Percentiles rank a stretch among this genome's conserved stretches.
Conservation (phyloP, 495 filamentous ascomycete genomes). For the Penicillium nucicola region DNA sequence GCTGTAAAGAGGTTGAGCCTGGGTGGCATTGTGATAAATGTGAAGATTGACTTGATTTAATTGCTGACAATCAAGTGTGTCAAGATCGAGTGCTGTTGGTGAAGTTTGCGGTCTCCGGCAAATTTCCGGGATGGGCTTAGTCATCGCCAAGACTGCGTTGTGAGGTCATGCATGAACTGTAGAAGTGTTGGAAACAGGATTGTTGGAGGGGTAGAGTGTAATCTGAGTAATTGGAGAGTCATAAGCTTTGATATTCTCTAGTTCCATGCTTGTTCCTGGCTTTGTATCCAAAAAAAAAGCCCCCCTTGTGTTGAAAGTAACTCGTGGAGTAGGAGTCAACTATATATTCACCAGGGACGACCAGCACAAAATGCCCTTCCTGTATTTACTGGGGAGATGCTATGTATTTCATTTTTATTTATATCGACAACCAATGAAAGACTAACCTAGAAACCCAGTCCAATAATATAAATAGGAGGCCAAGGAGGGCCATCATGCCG, state of each 20-base stretch:
- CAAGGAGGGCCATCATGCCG: no score
- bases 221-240: neutral
- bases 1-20: slow-evolving; percentile 38
- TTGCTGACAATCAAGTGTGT: slow-evolving; percentile 6
- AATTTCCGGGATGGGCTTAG: slow-evolving; percentile 17
- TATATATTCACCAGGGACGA: no score
- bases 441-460: no score
- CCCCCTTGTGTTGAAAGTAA: no score
- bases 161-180: slow-evolving; percentile 10
- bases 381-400: no score
- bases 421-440: no score
- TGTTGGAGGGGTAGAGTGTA: neutral
- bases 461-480: no score
- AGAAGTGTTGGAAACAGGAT: slow-evolving; percentile 1
- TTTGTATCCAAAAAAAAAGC: no score
- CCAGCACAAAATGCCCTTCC: no score
- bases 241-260: neutral
- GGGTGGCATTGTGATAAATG: slow-evolving; percentile 31
- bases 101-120: slow-evolving; percentile 16
- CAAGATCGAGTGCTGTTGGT: slow-evolving; percentile 7
- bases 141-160: slow-evolving; percentile 7
- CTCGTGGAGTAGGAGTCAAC: no score
- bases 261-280: no score
- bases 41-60: slow-evolving; percentile 1
- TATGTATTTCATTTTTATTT: no score